Conservation (phyloP, 345 rosid species). For the Citrus trifoliata region DNA sequence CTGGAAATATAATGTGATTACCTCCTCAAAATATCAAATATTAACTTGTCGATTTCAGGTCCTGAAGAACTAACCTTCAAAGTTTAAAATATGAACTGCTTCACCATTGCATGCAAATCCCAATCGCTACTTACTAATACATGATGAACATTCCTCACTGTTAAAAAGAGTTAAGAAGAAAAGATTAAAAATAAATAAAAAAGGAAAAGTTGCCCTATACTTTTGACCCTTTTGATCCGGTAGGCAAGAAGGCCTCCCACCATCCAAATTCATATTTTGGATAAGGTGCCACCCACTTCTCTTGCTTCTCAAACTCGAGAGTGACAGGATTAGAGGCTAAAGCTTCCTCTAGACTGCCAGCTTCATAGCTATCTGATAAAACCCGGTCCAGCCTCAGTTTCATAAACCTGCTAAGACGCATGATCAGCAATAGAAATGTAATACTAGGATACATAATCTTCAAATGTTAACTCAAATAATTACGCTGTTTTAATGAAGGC, state of each 20-base stretch:
- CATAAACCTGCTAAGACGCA: conserved; percentile 68
- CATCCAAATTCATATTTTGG: conserved; percentile 87
- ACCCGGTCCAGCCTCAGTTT: conserved; percentile 94
- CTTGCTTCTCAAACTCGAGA: conserved; percentile 73
- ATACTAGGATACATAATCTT: background rate
- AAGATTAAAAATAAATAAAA: background rate
- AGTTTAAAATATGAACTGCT: background rate
- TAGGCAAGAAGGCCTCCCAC: conserved; percentile 89
- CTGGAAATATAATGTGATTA: background rate
- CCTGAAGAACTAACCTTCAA: conserved; percentile 1
- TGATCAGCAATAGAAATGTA: conserved; percentile 3
- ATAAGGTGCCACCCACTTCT: conserved; percentile 91
- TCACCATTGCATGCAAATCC: conserved; percentile 4
- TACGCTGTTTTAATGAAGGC: background rate
- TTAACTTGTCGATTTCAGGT: background rate
- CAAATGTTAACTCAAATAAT: background rate
- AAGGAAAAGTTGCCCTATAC: conserved; percentile 30
- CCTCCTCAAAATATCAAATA: background rate
- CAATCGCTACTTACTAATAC: background rate
- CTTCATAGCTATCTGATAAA: conserved; percentile 67
- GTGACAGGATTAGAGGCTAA: conserved; percentile 68
- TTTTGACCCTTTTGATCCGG: conserved; percentile 43
- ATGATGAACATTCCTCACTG: background rate
- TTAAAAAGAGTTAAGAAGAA: background rate
- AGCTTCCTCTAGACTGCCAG: conserved; percentile 68